Base-by-base conservation (phyloP, 108 stramenopile genomes). In the Hondaea fermentalgiana region DNA sequence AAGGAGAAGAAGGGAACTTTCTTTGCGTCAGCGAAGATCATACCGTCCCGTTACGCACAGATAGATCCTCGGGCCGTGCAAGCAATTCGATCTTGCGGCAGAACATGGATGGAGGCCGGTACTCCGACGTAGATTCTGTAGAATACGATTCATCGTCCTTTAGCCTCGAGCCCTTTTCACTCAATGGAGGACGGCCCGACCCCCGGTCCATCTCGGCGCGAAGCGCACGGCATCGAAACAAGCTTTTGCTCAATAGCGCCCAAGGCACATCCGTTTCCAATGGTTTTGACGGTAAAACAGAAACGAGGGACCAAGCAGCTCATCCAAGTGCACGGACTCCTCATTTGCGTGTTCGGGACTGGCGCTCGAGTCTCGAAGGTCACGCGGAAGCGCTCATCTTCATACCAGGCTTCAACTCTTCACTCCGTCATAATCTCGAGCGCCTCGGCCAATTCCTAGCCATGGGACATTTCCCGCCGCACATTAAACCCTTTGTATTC, bases 401-500 rank as follows among this genome's bases (percentile, higher is more conserved):
- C 47, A 23, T 94, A 17, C 93, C 93, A 14, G 93, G 93, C 5
- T 94, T 91, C 72, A 94, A 94, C 60, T 91, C 72, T 4, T 88
- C 60, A 19, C 59, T 91, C 21, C 91, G 92, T 57, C 57, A 89
- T 29, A 57, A 87, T 43, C 47, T 90, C 5, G 90, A 93, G 58
- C 87, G 83, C 25, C 88, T 94, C 28, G 93, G 93, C 5, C 92
- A 92, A 60, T 60, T 94, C 44, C 10, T 94, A 8, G 91, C 93
- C 44, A 94, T 94, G 93, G 64, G 92, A 4, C 89, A 92, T 28
- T 88, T 94, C 28, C 69, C 87, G 4, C 57, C 87, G 42, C 88
- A 89, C 25, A 92, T 94, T 3, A 91, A 94, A 55, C 92, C 92
- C n/a, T 89, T 94, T 47, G 25, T 92, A 3, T 94, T 90, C 55